A percentile compares a stretch with the other conserved stretches of the same genome.
Conservation (phyloP, 2,329 filamentous ascomycete genomes). For the Pseudogymnoascus sp. region DNA sequence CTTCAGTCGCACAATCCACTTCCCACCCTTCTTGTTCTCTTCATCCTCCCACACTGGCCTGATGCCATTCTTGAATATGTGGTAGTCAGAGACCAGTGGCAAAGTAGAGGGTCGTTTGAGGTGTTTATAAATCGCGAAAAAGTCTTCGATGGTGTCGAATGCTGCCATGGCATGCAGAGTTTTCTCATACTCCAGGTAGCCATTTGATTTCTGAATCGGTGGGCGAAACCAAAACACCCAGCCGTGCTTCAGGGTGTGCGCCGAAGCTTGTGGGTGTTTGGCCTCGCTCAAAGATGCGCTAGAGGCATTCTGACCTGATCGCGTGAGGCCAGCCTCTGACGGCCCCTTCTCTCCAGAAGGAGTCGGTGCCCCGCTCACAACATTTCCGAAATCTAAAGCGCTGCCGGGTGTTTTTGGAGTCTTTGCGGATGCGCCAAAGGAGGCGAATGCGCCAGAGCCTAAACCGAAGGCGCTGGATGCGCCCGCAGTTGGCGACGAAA, state of each 20-base stretch:
- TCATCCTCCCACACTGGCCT: constrained; percentile 98
- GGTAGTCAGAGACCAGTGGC: constrained; percentile 91
- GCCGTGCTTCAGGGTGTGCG: constrained; percentile 66
- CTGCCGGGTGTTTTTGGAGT: constrained; percentile 79
- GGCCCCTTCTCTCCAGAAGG: constrained; percentile 51
- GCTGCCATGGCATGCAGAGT: constrained; percentile 80
- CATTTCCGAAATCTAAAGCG: constrained; percentile 68
- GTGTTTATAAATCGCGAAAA: constrained; percentile 83
- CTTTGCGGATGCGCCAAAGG: constrained; percentile 76
- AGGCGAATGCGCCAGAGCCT: constrained; percentile 91
- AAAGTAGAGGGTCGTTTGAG: constrained; percentile 81
- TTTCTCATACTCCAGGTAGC: constrained; percentile 86
- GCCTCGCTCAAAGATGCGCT: constrained; percentile 44
- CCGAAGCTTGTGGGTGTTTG: constrained; percentile 35
- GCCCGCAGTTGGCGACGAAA: constrained; percentile 67
- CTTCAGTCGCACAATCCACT: constrained; percentile 95
- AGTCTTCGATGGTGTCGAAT: constrained; percentile 78
- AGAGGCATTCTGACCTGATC: constrained; percentile 27
- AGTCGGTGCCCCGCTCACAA: constrained; percentile 42
- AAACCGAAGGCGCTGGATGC: constrained; percentile 88
- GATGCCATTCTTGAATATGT: constrained; percentile 94
- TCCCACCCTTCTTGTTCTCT: constrained; percentile 90
- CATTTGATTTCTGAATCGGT: constrained; percentile 90
- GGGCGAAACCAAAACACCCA: constrained; percentile 98
- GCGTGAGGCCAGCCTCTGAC: constrained; percentile 9